Evolutionary conservation across 2,329 filamentous ascomycete species (phyloP).

Genomic region (Fusarium citri): DNA sequence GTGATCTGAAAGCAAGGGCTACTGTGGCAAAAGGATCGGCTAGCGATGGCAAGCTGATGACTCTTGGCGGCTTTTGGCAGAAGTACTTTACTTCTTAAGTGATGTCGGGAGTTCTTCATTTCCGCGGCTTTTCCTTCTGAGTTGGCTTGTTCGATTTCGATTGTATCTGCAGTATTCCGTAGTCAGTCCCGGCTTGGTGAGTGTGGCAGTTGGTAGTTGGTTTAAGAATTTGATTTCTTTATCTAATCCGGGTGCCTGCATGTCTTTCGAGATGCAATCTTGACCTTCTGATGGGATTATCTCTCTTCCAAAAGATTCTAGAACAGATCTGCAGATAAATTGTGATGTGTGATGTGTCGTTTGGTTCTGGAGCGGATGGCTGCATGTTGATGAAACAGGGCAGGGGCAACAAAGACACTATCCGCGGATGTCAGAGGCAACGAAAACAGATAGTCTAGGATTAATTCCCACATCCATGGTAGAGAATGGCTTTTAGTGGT

Average conservation of each 20-base stretch:
- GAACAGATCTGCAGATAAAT: background rate
- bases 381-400: background rate
- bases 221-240: background rate
- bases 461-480: background rate
- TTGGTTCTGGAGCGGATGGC: background rate
- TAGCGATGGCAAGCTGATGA: conserved; percentile 39
- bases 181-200: background rate
- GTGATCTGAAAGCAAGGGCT: conserved; percentile 47
- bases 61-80: conserved; percentile 42
- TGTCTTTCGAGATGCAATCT: background rate
- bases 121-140: background rate
- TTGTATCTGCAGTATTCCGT: background rate
- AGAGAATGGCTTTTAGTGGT: background rate
- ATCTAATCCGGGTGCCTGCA: background rate
- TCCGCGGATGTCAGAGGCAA: background rate
- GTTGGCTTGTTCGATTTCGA: background rate
- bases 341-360: background rate
- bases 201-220: background rate
- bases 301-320: background rate
- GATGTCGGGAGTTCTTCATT: too few species aligned
- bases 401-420: background rate
- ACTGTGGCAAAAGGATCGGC: conserved; percentile 43
- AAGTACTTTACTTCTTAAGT: conserved; percentile 39
- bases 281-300: too few species aligned
- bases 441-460: background rate